Evolutionary conservation across 2,329 filamentous ascomycete genomes (phyloP).

Genomic region (Aureobasidium lini): DNA sequence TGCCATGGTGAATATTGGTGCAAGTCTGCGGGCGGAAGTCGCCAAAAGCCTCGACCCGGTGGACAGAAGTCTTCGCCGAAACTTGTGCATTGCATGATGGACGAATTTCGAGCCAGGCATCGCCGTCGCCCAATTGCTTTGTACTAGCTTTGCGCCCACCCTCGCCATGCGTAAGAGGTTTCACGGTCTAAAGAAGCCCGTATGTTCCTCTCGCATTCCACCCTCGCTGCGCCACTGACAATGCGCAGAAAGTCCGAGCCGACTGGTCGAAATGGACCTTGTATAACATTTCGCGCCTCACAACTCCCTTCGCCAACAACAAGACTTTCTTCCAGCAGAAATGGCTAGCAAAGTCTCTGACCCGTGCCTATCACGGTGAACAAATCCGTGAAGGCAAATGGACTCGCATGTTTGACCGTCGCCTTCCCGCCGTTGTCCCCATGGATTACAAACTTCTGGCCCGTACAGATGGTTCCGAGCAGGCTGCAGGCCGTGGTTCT

Average conservation of each 20-base stretch:
- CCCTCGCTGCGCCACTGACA: neutral
- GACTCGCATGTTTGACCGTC: slow-evolving; percentile 83
- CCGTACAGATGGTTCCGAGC: slow-evolving; percentile 68
- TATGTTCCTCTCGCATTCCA: neutral
- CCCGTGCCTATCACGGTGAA: slow-evolving; percentile 88
- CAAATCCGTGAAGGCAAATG: slow-evolving; percentile 89
- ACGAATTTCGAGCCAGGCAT: slow-evolving; percentile 8
- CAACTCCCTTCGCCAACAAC: slow-evolving; percentile 35
- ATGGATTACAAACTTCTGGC: slow-evolving; percentile 81
- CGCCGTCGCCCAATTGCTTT: neutral
- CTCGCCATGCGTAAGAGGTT: slow-evolving; percentile 15
- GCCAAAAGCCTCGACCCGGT: neutral
- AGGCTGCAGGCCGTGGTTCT: slow-evolving; percentile 75
- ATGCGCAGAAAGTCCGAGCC: slow-evolving; percentile 73
- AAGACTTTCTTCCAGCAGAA: slow-evolving; percentile 96
- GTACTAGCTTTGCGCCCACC: neutral
- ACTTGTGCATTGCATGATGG: neutral
- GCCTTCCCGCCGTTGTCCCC: slow-evolving; percentile 72
- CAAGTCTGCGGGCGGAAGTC: neutral
- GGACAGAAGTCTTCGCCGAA: slow-evolving; percentile 9
- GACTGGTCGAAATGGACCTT: slow-evolving; percentile 98
- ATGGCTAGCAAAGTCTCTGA: slow-evolving; percentile 80
- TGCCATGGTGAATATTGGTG: neutral
- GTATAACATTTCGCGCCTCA: slow-evolving; percentile 67
- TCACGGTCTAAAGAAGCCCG: slow-evolving; percentile 15